A percentile compares a stretch with the other conserved stretches of the same genome.
These are phyloP conservation scores for Phytophthora pinifolia DNA, from an alignment of 352 stramenopile genomes.

Conservation along the genomic window DNA sequence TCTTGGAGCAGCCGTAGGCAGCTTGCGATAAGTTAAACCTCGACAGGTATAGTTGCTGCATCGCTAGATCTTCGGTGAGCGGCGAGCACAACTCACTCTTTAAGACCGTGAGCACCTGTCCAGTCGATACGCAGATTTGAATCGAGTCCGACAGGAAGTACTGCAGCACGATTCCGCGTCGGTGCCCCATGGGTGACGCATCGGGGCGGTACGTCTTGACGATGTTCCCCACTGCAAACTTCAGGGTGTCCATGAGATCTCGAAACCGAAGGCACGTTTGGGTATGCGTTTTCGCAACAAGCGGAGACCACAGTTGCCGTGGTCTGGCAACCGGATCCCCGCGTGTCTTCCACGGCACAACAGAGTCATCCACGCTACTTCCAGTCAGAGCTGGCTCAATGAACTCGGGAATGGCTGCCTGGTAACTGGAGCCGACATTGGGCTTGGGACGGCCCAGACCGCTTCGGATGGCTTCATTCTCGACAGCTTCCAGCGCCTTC, in stretches of 20 bases:
- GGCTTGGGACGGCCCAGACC: conserved; percentile 63
- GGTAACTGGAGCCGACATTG: conserved; percentile 64
- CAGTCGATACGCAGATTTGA: conserved; percentile 61
- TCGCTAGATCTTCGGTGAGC: conserved; percentile 67
- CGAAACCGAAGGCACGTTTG: conserved; percentile 57
- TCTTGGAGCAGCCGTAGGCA: conserved; percentile 49
- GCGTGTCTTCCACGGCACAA: conserved; percentile 36
- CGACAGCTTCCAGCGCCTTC: conserved; percentile 65
- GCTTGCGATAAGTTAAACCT: conserved; percentile 77
- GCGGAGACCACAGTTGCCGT: conserved; percentile 69
- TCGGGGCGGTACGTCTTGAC: conserved; percentile 55
- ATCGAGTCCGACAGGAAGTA: conserved; percentile 43
- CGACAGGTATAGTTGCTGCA: conserved; percentile 61
- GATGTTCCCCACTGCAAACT: conserved; percentile 68
- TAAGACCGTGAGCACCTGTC: conserved; percentile 40
- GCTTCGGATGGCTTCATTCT: conserved; percentile 71
- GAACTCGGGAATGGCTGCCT: conserved; percentile 53
- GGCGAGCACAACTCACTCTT: conserved; percentile 69
- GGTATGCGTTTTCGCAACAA: conserved; percentile 46
- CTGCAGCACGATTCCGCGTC: conserved; percentile 69
- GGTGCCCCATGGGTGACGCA: conserved; percentile 42
- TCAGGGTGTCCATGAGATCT: conserved; percentile 51
- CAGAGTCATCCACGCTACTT: conserved; percentile 17
- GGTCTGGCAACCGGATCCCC: conserved; percentile 26
- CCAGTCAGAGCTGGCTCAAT: conserved; percentile 19